Evolutionary conservation across 2,329 filamentous ascomycete genomes (phyloP), one percentile per base, ranked within the genome.

Genomic region (Pseudocercospora ulei): DNA sequence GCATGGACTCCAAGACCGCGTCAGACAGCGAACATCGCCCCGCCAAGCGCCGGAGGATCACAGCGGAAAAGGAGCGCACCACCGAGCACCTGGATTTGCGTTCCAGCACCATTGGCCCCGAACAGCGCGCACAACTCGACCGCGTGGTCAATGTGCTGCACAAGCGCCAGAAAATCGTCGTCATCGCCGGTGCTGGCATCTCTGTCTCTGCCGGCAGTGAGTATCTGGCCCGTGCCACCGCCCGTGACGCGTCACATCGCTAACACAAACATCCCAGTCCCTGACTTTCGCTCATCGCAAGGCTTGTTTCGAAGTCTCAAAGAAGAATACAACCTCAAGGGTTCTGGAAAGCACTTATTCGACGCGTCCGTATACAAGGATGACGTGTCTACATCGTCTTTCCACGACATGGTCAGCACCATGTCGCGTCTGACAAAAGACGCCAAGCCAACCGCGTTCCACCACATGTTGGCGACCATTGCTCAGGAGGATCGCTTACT

Each of bases 321-420:
- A 49, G 80, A 76, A 46, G 80, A 94, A 57, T 84, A 95, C 63
- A 92, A 90, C 52, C 70, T 95, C 46, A 94, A 93, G 60, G 76
- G 82, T 13, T 95, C 90, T 0, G 90, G 90, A 36, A 95, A 96
- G 63, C 80, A 94, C 51, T 73, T 98, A 1, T 98, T 98, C 58
- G 90, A 98, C 65, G 90, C 90, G 36, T 93, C 88, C 5, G 90
- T 98, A 38, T 98, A 98, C 68, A 87, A 85, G 62, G 83, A 94
- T 66, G 80, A 92, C 59, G 72, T 75, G 13, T 83, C 87, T 7
- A 96, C 88, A 1, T 79, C 82, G 14, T 84, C 82, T 7, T 98
- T 98, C 61, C 90, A 98, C 62, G 78, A 82, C 58, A 96, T 98
- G 88, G 85, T 98, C 52, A 81, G 87, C 57, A 80, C 83, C 55